Base-by-base conservation (phyloP, 495 filamentous ascomycete genomes). In the Hypoxylon subgilvum region DNA sequence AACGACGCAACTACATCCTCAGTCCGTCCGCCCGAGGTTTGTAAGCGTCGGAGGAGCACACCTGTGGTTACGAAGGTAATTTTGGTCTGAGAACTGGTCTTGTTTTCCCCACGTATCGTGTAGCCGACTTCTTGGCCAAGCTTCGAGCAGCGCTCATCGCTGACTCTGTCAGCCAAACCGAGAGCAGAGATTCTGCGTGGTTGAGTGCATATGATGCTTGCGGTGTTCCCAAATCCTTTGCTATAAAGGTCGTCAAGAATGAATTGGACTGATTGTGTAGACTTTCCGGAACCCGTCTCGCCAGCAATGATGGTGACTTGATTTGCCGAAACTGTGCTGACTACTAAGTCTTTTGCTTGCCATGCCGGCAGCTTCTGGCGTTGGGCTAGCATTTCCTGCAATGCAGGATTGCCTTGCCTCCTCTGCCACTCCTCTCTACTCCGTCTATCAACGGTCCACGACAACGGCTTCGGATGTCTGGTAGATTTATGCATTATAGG, bases 61-160 rank as follows among this genome's bases (percentile, higher is more conserved):
- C 94, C 94, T 19, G 94, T 97, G 0, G 94, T 98, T 32, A 97
- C 89, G 68, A 98, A 98, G 0, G 89, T 94, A 58, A 97, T 92
- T 71, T 88, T 95, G 0, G 94, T 98, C 25, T 78, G 73, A 1
- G 36, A 59, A 25, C 74, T 70, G 1, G 78, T 74, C 69, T 88
- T 91, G 32, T 87, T 90, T 67, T 97, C 94, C 31, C 94, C 94
- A 30, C 95, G 84, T 60, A 98, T 97, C n/a, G 87, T 80, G 68
- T 96, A 98, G 6, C 94, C 94, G 28, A 98, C 84, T 70, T 98
- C 94, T 47, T 90, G 86, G 0, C 94, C 94, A 8, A 97, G 85
- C 25, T 67, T 71, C 1, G 85, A 80, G 69, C 90, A 95, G 35
- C 94, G 85, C 71, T 98, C 94, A 44, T 96, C 91, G 48, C 89